These are phyloP conservation scores for Penicillium sp. DNA, from an alignment of 2,329 filamentous ascomycete species.

Conservation along the genomic window DNA sequence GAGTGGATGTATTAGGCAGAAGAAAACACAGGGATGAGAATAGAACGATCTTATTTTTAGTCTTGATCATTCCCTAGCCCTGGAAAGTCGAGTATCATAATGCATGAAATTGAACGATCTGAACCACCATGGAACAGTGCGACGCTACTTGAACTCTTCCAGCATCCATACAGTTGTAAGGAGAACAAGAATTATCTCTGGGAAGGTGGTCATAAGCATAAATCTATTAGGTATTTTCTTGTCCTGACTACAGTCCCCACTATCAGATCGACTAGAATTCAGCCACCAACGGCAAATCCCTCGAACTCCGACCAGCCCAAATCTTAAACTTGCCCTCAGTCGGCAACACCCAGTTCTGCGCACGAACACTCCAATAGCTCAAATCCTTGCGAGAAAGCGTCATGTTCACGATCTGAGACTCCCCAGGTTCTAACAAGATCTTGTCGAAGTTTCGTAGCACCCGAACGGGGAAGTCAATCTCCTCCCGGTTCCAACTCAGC, in stretches of 20 bases:
- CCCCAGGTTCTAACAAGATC: slow-evolving; percentile 60
- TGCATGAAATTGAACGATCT: too few species aligned
- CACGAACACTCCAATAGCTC: slow-evolving; percentile 71
- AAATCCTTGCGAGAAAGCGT: slow-evolving; percentile 69
- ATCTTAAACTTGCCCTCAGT: slow-evolving; percentile 42
- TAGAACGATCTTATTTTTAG: background rate
- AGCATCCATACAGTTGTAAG: too few species aligned
- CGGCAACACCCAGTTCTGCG: slow-evolving; percentile 72
- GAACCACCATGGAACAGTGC: too few species aligned
- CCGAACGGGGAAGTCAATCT: slow-evolving; percentile 66
- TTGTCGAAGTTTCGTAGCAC: slow-evolving; percentile 75
- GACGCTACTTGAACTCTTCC: too few species aligned
- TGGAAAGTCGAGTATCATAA: too few species aligned
- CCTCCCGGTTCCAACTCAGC: slow-evolving; percentile 33
- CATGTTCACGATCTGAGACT: slow-evolving; percentile 60
- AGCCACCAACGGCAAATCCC: slow-evolving; percentile 37
- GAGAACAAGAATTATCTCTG: too few species aligned
- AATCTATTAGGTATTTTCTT: too few species aligned
- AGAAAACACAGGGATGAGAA: background rate
- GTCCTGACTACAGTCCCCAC: too few species aligned
- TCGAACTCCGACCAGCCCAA: slow-evolving; percentile 42
- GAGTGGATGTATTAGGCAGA: background rate
- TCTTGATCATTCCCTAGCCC: too few species aligned
- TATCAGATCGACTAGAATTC: slow-evolving; percentile 31
- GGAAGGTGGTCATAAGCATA: too few species aligned